Conservation (phyloP, 2,329 filamentous ascomycete species). For the Colletotrichum brevisporum region DNA sequence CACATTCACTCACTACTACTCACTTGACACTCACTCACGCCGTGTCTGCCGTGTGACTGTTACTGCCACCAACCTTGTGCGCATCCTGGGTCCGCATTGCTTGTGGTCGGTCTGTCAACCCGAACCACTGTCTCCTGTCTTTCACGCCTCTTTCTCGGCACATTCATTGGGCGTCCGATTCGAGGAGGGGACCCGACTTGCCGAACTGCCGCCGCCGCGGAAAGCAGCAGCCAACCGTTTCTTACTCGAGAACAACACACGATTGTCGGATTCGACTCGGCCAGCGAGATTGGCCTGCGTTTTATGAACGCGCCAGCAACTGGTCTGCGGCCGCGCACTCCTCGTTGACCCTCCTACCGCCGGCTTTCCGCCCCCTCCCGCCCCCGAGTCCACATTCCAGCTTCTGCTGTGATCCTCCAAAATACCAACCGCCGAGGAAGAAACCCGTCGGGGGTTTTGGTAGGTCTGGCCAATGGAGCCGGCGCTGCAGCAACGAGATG, state of each 20-base stretch:
- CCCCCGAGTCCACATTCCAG: slow-evolving; percentile 37
- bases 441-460: slow-evolving; percentile 10
- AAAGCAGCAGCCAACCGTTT: slow-evolving; percentile 1
- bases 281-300: slow-evolving; percentile 32
- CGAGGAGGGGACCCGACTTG: slow-evolving; percentile 21
- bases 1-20: not conserved
- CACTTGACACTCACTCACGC: slow-evolving; percentile 1
- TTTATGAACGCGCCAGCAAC: slow-evolving; percentile 28
- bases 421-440: slow-evolving; percentile 29
- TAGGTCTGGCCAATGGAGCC: slow-evolving; percentile 36
- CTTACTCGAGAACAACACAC: slow-evolving; percentile 11
- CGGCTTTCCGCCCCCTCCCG: not conserved
- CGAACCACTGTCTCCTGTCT: slow-evolving; percentile 8
- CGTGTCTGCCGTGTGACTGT: slow-evolving; percentile 29
- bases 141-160: slow-evolving; percentile 29
- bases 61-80: slow-evolving; percentile 38
- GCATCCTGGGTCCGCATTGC: slow-evolving; percentile 39
- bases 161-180: slow-evolving; percentile 24
- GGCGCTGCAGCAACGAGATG: slow-evolving; percentile 38
- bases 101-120: slow-evolving; percentile 7
- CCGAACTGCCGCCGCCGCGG: slow-evolving; percentile 16
- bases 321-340: slow-evolving; percentile 21
- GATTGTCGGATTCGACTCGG: slow-evolving; percentile 10
- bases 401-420: slow-evolving; percentile 8
- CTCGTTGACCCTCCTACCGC: slow-evolving; percentile 33